Conservation (phyloP, 441 rosid species). For the Theobroma grandiflorum region DNA sequence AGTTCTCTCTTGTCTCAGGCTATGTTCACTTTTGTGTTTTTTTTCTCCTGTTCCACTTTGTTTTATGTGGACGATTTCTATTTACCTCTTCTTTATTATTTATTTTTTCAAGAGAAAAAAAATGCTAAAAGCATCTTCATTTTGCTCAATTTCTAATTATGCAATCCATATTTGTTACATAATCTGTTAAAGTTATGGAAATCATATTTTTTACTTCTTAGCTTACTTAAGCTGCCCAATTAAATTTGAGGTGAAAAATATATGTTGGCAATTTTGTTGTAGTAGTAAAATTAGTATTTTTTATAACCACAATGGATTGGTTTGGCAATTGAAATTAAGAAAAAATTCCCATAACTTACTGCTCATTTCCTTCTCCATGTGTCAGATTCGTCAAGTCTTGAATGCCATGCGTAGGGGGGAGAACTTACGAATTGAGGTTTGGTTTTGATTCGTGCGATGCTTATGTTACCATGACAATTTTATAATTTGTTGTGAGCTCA, state of each 20-base stretch:
- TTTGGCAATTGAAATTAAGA: not conserved
- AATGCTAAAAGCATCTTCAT: not conserved
- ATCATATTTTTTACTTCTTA: not conserved
- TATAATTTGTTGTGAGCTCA: not conserved
- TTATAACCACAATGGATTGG: too few relatives aligned
- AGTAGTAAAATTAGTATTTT: not conserved
- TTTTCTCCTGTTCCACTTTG: not conserved
- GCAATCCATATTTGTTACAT: not conserved
- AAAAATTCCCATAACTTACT: not conserved
- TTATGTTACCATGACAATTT: not conserved
- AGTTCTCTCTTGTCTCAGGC: not conserved
- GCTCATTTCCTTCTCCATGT: conserved; percentile 34
- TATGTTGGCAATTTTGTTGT: too few relatives aligned
- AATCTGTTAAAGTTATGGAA: not conserved
- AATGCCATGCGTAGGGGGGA: conserved; percentile 84
- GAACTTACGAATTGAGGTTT: conserved; percentile 76
- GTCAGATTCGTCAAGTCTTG: conserved; percentile 85
- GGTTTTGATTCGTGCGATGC: conserved; percentile 33
- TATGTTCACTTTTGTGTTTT: not conserved
- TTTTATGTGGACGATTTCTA: not conserved
- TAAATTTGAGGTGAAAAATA: not conserved
- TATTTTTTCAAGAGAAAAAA: not conserved
- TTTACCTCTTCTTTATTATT: not conserved
- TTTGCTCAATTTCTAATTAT: not conserved
- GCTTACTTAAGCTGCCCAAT: not conserved